A percentile compares a stretch with the other conserved stretches of the same genome.
Conservation (phyloP, 169 alveolate species). For the Eimeria necatrix region DNA sequence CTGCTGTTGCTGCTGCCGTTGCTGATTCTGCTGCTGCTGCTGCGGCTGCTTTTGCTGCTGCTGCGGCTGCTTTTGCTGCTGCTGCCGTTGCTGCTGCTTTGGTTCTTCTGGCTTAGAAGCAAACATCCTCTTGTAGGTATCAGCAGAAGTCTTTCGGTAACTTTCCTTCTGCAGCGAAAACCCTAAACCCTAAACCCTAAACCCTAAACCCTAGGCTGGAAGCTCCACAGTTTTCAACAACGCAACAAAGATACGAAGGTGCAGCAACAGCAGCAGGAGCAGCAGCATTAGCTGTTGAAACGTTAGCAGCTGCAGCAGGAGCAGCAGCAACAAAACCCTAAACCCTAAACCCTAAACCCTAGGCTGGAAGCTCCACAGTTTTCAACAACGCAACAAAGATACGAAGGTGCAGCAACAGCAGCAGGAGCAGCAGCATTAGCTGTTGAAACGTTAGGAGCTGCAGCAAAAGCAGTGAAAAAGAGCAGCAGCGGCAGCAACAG, state of each 20-base stretch:
- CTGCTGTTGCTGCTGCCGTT: neutral
- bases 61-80: neutral
- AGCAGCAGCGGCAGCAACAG: constrained; percentile 11
- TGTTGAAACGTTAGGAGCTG: constrained; percentile 6
- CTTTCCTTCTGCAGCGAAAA: neutral
- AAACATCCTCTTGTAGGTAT: neutral
- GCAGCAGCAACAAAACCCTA: constrained; percentile 9
- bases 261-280: constrained; percentile 35
- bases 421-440: neutral
- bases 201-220: too few relatives aligned
- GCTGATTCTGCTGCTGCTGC: neutral
- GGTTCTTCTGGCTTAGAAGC: neutral
- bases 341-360: too few relatives aligned
- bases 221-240: too few relatives aligned
- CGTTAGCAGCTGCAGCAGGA: constrained; percentile 33
- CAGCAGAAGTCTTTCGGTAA: neutral
- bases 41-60: neutral
- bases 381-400: neutral
- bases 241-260: neutral
- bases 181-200: neutral
- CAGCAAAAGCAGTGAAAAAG: constrained; percentile 6
- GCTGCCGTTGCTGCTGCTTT: neutral
- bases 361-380: too few relatives aligned
- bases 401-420: constrained; percentile 23
- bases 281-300: neutral